Evolutionary conservation across 305 asterid genomes (phyloP), one percentile per base, ranked within the genome.

Genomic region (Fraxinus paxiana): DNA sequence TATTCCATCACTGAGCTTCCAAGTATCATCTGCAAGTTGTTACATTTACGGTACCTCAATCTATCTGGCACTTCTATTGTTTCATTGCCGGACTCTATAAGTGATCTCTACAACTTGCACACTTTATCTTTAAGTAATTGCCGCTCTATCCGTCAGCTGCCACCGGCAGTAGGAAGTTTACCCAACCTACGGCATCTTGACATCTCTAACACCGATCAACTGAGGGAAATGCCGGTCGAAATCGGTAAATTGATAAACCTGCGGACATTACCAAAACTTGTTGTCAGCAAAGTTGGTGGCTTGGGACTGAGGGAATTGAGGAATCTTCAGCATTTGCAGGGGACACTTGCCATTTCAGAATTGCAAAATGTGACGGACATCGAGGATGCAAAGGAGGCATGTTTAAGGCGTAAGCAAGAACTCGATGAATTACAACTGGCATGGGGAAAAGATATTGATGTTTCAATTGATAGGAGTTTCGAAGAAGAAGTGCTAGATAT

Each of bases 1-100:
- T 92, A 90, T 82, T 80, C 90, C 43, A 90, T 92, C 77, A 88
- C 90, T 0, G 93, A 92, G 89, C 80, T 93, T 20, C 94, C 95
- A 2, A 83, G 80, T 84, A 79, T 89, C 5, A 79, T 91, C 72
- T 87, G 96, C 87, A 82, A 85, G 86, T 87, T 93, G 92, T 87
- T 87, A 56, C 97, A 84, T 84, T 76, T 91, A 73, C 84, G 91
- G 80, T 89, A 91, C 84, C 90, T 91, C 78, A 88, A 91, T 82
- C 86, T 91, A 5, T 89, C 93, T 17, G 90, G 88, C 59, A 91
- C 93, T 80, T 84, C 86, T 15, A 86, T 91, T n/a, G 73, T 70
- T 4, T 79, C 83, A 7, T 61, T 91, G 86, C 93, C 93, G 0
- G 84, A 86, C n/a, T 82, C 87, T 75, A 59, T 91, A 69, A 69